These are phyloP conservation scores for Lactuca saligna DNA, from an alignment of 129 eudicot genomes.

Conservation along the genomic window DNA sequence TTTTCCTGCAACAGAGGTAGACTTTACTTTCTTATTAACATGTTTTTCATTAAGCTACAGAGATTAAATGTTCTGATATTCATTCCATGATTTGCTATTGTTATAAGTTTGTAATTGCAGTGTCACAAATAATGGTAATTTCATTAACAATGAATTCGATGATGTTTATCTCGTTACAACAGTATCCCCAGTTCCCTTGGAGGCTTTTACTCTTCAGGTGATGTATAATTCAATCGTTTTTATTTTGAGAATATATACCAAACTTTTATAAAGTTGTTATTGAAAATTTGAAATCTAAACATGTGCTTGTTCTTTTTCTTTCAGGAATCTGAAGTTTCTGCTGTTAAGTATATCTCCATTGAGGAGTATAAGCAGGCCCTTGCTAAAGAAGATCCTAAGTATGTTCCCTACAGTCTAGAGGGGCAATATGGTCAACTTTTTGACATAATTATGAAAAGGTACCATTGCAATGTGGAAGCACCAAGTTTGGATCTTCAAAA, in stretches of 20 bases:
- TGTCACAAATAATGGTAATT: constrained; percentile 69
- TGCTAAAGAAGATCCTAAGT: constrained; percentile 67
- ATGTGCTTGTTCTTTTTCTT: constrained; percentile 9
- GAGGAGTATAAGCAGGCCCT: constrained; percentile 80
- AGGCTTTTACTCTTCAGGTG: constrained; percentile 98
- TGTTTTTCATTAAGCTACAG: background rate
- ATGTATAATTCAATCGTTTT: constrained; percentile 8
- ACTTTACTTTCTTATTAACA: background rate
- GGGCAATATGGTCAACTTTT: constrained; percentile 87
- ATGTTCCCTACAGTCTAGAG: constrained; percentile 62
- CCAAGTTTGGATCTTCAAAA: constrained; percentile 64
- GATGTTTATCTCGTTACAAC: constrained; percentile 97
- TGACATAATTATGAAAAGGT: constrained; percentile 69
- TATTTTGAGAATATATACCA: constrained; percentile 10
- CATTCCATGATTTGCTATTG: constrained; percentile 17
- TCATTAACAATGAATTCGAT: constrained; percentile 79
- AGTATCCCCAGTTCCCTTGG: constrained; percentile 78
- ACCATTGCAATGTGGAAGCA: constrained; percentile 61
- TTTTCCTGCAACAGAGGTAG: constrained; percentile 75
- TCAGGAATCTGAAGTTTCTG: constrained; percentile 95
- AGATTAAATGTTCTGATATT: constrained; percentile 10
- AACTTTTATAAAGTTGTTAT: background rate
- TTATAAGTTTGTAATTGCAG: constrained; percentile 45
- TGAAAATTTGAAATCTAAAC: constrained; percentile 16
- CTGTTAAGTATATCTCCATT: constrained; percentile 75